phyloP scores from a whole-genome alignment of 1,284 basidiomycete species.

The Pholiota adiposa region DNA sequence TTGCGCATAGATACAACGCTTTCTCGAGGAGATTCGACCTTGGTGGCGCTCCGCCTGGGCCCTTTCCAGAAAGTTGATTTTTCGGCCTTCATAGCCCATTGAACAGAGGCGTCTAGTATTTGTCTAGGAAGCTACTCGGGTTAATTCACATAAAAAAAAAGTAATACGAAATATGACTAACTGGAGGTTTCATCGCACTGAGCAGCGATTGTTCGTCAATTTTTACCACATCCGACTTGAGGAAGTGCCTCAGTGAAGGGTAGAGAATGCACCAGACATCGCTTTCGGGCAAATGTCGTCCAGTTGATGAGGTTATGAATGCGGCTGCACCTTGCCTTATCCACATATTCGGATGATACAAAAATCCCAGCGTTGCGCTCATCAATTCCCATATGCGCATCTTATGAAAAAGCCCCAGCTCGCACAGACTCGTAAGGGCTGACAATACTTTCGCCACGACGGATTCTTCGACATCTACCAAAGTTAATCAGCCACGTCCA shows the following conservation, averaged over 20 bases:
- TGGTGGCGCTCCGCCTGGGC: slow-evolving; percentile 47
- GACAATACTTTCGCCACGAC: slow-evolving; percentile 89
- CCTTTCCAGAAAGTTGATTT: slow-evolving; percentile 79
- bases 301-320: slow-evolving; percentile 85
- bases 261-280: slow-evolving; percentile 98
- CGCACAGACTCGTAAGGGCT: slow-evolving; percentile 84
- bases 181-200: slow-evolving; percentile 76
- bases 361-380: slow-evolving; percentile 83
- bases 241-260: slow-evolving; percentile 84
- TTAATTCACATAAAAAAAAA: slow-evolving; percentile 7
- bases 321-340: slow-evolving; percentile 92
- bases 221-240: slow-evolving; percentile 83
- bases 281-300: slow-evolving; percentile 76
- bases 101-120: slow-evolving; percentile 84
- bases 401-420: slow-evolving; percentile 87
- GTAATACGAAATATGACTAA: slow-evolving; percentile 42
- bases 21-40: slow-evolving; percentile 69
- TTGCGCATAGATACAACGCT: slow-evolving; percentile 68
- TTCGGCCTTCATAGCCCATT: slow-evolving; percentile 86
- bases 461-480: slow-evolving; percentile 89
- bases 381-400: slow-evolving; percentile 95
- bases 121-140: slow-evolving; percentile 68
- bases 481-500: slow-evolving; percentile 10
- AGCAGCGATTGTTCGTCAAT: slow-evolving; percentile 81
- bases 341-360: slow-evolving; percentile 98